Conservation (phyloP, 1,139 yeast species). For the Yamadazyma conglobata region DNA sequence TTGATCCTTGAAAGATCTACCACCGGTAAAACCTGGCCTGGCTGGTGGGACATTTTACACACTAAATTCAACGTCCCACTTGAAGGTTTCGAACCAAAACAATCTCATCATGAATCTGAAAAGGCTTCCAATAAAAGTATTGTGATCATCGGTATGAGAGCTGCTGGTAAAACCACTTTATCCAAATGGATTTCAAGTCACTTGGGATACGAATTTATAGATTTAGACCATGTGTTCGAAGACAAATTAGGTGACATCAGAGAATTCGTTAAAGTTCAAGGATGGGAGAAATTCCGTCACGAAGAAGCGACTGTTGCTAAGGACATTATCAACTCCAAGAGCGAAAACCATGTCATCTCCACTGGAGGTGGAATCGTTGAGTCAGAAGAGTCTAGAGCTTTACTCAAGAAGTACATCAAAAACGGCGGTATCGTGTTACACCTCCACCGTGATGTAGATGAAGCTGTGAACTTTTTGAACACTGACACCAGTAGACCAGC, state of each 20-base stretch:
- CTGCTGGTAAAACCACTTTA: slow-evolving; percentile 91
- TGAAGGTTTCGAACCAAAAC: slow-evolving; percentile 61
- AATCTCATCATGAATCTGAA: slow-evolving; percentile 12
- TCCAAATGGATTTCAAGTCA: slow-evolving; percentile 76
- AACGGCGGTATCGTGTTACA: slow-evolving; percentile 80
- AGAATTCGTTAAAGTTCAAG: slow-evolving; percentile 59
- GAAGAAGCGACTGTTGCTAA: slow-evolving; percentile 61
- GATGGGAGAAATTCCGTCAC: slow-evolving; percentile 85
- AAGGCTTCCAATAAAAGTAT: slow-evolving; percentile 53
- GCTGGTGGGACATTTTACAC: slow-evolving; percentile 97
- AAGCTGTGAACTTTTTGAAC: slow-evolving; percentile 70
- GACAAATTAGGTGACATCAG: slow-evolving; percentile 57
- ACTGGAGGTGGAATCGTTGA: slow-evolving; percentile 98
- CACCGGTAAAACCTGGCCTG: slow-evolving; percentile 99
- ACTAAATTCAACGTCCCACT: slow-evolving; percentile 60
- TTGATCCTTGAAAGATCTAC: slow-evolving; percentile 83
- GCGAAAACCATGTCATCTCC: slow-evolving; percentile 68
- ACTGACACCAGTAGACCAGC: slow-evolving; percentile 88
- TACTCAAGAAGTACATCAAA: slow-evolving; percentile 52
- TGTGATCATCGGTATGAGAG: slow-evolving; percentile 95
- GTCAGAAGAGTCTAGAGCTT: slow-evolving; percentile 58
- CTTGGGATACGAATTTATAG: slow-evolving; percentile 71
- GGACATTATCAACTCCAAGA: slow-evolving; percentile 44
- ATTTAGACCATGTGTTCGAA: slow-evolving; percentile 74
- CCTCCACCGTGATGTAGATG: slow-evolving; percentile 81